phyloP scores from a whole-genome alignment of 140 eudicot species.

The Erigeron philadelphicus region DNA sequence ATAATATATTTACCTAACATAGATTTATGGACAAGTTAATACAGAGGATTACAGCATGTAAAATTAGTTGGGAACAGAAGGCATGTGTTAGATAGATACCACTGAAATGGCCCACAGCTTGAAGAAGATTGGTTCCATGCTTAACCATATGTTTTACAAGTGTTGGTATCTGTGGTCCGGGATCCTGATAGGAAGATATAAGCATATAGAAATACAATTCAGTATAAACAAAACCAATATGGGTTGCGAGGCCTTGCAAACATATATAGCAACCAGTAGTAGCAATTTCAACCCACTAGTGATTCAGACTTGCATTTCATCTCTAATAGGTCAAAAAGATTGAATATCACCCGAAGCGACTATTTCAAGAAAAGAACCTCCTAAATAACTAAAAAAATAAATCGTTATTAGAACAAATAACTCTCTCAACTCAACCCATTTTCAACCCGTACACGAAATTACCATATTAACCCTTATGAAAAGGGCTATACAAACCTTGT shows the following conservation, averaged over 20 bases:
- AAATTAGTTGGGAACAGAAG: conserved; percentile 1
- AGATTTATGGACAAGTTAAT: conserved; percentile 19
- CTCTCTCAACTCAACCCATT: neutral
- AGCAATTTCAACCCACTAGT: neutral
- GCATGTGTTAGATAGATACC: conserved; percentile 33
- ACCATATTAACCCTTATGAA: neutral
- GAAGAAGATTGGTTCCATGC: conserved; percentile 79
- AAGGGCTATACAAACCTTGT: conserved; percentile 45
- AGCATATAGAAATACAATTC: neutral
- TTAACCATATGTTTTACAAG: conserved; percentile 40
- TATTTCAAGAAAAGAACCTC: neutral
- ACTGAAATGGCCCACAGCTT: conserved; percentile 73
- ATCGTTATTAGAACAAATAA: neutral
- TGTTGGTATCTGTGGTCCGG: conserved; percentile 83
- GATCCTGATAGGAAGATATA: conserved; percentile 42
- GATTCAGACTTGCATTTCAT: neutral
- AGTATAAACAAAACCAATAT: conserved; percentile 9
- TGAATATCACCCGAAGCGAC: neutral
- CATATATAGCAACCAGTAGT: neutral
- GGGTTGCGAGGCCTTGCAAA: neutral
- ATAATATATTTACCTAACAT: conserved; percentile 62
- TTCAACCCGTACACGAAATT: neutral
- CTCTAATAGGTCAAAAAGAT: neutral
- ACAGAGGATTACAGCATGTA: conserved; percentile 3
- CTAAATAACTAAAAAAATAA: neutral